These are phyloP conservation scores for Boletus huronensis DNA, from an alignment of 768 basidiomycete species.

Conservation along the genomic window DNA sequence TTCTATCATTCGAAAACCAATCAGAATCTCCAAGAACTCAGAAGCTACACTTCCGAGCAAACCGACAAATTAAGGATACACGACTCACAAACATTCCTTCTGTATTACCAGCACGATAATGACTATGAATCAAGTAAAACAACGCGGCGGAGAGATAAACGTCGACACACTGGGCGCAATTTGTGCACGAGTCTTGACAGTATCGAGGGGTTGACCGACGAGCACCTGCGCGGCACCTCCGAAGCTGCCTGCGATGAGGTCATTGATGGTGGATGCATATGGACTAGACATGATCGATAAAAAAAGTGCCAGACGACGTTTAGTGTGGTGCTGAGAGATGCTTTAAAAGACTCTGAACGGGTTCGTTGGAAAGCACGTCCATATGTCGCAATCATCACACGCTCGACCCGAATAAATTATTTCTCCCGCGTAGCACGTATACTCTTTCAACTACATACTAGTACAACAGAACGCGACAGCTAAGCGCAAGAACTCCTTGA, in stretches of 20 bases:
- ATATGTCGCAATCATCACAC: constrained; percentile 6
- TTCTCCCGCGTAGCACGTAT: no score
- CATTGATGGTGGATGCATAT: constrained; percentile 63
- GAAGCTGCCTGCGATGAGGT: constrained; percentile 83
- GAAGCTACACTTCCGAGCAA: not conserved
- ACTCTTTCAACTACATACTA: no score
- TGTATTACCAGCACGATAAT: constrained; percentile 28
- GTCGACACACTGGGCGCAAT: constrained; percentile 69
- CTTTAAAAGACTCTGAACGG: no score
- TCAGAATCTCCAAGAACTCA: not conserved
- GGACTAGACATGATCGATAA: constrained; percentile 16
- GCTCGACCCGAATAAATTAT: not conserved
- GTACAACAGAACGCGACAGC: not conserved
- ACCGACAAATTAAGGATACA: constrained; percentile 18
- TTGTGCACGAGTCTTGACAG: constrained; percentile 85
- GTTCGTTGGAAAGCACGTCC: no score
- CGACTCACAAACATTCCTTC: constrained; percentile 88
- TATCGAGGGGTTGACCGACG: constrained; percentile 90
- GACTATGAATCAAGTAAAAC: not conserved
- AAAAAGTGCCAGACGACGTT: not conserved
- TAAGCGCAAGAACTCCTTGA: no score
- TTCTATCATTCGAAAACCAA: constrained; percentile 45
- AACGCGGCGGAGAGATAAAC: not conserved
- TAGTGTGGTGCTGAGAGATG: not conserved
- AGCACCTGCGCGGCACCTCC: constrained; percentile 95